phyloP scores from a whole-genome alignment of 495 filamentous ascomycete genomes.

The Amorphotheca resinae region DNA sequence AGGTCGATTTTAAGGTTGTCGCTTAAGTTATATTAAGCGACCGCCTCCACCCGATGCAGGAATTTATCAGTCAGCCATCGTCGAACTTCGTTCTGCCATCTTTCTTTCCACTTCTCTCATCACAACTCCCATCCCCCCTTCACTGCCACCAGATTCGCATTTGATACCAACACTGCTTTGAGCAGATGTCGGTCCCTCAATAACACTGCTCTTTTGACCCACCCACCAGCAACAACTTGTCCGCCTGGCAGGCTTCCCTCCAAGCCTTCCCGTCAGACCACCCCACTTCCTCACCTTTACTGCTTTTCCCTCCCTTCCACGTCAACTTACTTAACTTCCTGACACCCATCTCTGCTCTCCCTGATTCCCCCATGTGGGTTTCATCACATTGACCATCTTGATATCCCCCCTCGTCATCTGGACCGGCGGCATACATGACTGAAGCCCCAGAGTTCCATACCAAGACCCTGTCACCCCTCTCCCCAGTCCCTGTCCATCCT shows the following conservation, averaged over 20 bases:
- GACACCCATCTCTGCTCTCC: slow-evolving; percentile 1
- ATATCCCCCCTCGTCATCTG: slow-evolving; percentile 11
- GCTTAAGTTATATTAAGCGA: no score
- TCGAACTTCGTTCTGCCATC: neutral
- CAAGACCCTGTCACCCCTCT: slow-evolving; percentile 59
- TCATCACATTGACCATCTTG: slow-evolving; percentile 3
- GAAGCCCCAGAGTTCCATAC: slow-evolving; percentile 49
- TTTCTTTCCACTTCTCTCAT: neutral
- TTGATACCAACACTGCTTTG: neutral
- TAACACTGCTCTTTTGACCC: neutral
- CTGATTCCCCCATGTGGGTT: slow-evolving; percentile 1
- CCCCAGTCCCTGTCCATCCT: slow-evolving; percentile 57
- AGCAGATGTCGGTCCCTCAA: neutral
- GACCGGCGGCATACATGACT: slow-evolving; percentile 40
- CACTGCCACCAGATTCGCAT: neutral
- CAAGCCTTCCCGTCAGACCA: neutral
- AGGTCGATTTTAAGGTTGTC: no score
- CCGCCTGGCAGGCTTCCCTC: neutral
- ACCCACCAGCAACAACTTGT: neutral
- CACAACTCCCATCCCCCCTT: neutral
- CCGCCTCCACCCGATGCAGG: no score
- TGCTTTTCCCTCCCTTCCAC: neutral
- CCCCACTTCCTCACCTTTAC: neutral
- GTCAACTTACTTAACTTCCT: neutral
- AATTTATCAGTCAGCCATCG: neutral